Evolutionary conservation across 1,284 basidiomycete genomes (phyloP).

Genomic region (Trichosporon sp.): DNA sequence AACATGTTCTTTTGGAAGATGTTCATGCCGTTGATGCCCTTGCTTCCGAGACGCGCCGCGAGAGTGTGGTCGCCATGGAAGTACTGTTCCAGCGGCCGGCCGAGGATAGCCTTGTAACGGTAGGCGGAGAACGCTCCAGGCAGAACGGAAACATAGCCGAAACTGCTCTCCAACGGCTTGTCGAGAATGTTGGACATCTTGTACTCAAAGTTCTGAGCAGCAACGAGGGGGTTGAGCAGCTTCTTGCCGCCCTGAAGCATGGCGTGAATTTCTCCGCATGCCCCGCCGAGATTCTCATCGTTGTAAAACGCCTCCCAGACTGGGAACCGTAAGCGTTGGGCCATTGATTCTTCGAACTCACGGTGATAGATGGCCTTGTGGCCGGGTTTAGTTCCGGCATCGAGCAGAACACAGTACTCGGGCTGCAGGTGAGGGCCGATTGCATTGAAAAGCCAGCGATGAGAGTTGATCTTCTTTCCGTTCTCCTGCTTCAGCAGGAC

Average conservation of each 20-base stretch:
- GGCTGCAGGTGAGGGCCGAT: conserved; percentile 85
- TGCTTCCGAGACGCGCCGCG: conserved; percentile 85
- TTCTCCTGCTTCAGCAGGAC: conserved; percentile 95
- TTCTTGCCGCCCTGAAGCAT: conserved; percentile 92
- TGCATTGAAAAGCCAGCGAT: conserved; percentile 95
- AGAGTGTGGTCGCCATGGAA: conserved; percentile 97
- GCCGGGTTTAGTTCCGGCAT: conserved; percentile 94
- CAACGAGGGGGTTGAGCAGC: conserved; percentile 85
- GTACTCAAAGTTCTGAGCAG: conserved; percentile 98
- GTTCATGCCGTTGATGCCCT: conserved; percentile 96
- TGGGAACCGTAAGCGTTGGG: conserved; percentile 21
- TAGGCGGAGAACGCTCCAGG: conserved; percentile 98
- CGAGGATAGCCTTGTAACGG: conserved; percentile 84
- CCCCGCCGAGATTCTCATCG: conserved; percentile 69
- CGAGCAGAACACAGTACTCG: conserved; percentile 85
- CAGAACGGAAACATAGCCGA: conserved; percentile 89
- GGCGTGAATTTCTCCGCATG: conserved; percentile 89
- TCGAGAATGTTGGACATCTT: conserved; percentile 93
- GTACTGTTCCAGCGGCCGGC: conserved; percentile 91
- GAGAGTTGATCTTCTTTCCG: conserved; percentile 92
- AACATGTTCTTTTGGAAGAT: conserved; percentile 90
- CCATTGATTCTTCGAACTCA: conserved; percentile 27
- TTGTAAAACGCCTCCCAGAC: conserved; percentile 79
- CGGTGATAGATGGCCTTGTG: conserved; percentile 93
- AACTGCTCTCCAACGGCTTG: conserved; percentile 85